A percentile compares a stretch with the other conserved stretches of the same genome.
These are phyloP conservation scores for Solanum neorickii DNA, from an alignment of 257 asterid genomes.

Conservation along the genomic window DNA sequence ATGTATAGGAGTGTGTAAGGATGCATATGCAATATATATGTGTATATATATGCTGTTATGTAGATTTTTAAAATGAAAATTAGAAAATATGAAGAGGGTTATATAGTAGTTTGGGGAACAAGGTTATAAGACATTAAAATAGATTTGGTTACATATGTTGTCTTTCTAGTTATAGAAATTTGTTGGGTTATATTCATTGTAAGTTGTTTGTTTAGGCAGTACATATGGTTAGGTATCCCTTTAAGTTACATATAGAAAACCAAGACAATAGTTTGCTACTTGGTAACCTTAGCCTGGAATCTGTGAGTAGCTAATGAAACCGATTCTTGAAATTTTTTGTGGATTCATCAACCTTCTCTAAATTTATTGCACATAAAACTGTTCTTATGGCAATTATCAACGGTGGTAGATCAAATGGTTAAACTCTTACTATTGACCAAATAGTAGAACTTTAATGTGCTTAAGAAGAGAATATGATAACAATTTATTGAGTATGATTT, in stretches of 20 bases:
- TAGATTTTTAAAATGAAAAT: background rate
- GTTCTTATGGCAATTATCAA: constrained; percentile 9
- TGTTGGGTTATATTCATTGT: background rate
- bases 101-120: background rate
- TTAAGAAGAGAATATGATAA: background rate
- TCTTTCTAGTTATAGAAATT: background rate
- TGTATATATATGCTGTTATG: background rate
- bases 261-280: background rate
- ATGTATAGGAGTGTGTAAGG: background rate
- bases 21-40: background rate
- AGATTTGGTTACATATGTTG: background rate
- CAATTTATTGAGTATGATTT: background rate
- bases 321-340: background rate
- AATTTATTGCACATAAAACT: background rate
- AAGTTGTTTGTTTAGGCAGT: background rate
- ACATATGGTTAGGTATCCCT: background rate
- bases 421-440: constrained; percentile 1
- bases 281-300: background rate
- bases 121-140: background rate
- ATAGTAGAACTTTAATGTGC: background rate
- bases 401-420: constrained; percentile 4
- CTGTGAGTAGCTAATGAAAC: background rate
- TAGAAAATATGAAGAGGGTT: background rate
- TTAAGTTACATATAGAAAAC: background rate
- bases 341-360: background rate